A percentile compares a stretch with the other conserved stretches of the same genome.
These are phyloP conservation scores for Citrullus amarus DNA, from an alignment of 306 rosid genomes.

Conservation along the genomic window DNA sequence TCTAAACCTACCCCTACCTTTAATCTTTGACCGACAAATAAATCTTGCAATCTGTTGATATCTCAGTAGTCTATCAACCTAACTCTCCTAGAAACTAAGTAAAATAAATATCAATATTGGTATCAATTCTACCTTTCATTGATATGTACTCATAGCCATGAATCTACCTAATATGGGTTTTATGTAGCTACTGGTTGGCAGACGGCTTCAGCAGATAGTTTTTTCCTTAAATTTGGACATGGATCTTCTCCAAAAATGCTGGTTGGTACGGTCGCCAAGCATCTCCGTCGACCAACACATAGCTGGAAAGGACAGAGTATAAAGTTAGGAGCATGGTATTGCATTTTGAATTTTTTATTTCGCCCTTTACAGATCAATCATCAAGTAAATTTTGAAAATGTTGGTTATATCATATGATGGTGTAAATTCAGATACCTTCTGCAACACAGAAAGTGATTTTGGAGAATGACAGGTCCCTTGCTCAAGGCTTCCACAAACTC, in stretches of 20 bases:
- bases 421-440: constrained; percentile 36
- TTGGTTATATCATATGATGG: background rate
- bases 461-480: constrained; percentile 63
- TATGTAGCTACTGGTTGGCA: constrained; percentile 22
- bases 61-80: background rate
- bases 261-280: constrained; percentile 37
- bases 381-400: background rate
- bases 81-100: background rate
- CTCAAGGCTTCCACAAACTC: constrained; percentile 54
- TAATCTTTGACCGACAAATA: background rate
- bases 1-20: background rate
- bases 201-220: constrained; percentile 53
- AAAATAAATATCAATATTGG: background rate
- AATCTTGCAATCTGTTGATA: background rate
- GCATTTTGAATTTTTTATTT: background rate
- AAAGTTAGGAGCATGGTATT: background rate
- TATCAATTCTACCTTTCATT: background rate
- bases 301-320: constrained; percentile 18
- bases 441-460: constrained; percentile 34
- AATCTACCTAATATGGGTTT: background rate
- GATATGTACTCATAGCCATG: background rate
- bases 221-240: constrained; percentile 43
- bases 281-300: constrained; percentile 43
- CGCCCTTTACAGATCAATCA: background rate
- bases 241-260: constrained; percentile 50